Evolutionary conservation across 2,329 filamentous ascomycete genomes (phyloP).

Genomic region (Lecanosticta acicola): DNA sequence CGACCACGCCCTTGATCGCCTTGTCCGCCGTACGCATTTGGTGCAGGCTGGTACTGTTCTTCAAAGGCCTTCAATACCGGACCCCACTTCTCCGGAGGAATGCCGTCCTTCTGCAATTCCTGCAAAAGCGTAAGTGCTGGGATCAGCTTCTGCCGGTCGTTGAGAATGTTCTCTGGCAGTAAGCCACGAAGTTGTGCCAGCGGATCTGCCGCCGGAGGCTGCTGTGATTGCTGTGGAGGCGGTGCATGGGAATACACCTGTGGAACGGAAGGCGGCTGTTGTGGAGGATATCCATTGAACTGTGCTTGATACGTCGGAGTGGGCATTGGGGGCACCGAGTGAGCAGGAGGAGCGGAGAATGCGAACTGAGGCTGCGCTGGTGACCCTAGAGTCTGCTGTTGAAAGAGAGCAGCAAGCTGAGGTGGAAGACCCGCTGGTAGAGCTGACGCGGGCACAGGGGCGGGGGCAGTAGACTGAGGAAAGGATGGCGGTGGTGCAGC

Average conservation of each 20-base stretch:
- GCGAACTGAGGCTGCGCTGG: conserved; percentile 9
- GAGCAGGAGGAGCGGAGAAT: conserved; percentile 12
- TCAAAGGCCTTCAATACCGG: conserved; percentile 49
- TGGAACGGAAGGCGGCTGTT: conserved; percentile 32
- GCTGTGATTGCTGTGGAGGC: conserved; percentile 53
- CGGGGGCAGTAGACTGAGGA: conserved; percentile 20
- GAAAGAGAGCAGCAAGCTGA: conserved; percentile 25
- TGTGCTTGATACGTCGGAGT: conserved; percentile 16
- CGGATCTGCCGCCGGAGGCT: conserved; percentile 20
- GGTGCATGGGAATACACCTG: conserved; percentile 41
- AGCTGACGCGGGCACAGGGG: conserved; percentile 17
- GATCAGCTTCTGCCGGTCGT: conserved; percentile 49
- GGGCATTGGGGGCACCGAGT: conserved; percentile 13
- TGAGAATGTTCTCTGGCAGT: conserved; percentile 35
- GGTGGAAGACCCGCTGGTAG: conserved; percentile 6
- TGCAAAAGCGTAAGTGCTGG: conserved; percentile 71
- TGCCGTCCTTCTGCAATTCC: conserved; percentile 66
- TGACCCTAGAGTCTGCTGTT: conserved; percentile 16
- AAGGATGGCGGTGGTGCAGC: conserved; percentile 20
- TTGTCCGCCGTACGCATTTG: conserved; percentile 18
- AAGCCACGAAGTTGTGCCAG: conserved; percentile 28
- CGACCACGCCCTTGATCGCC: conserved; percentile 55
- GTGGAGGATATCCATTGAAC: conserved; percentile 26
- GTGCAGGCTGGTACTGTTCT: conserved; percentile 24
- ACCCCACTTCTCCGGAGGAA: conserved; percentile 71